phyloP scores from a whole-genome alignment of 2,329 filamentous ascomycete species.

The Diaporthe nobilis region DNA sequence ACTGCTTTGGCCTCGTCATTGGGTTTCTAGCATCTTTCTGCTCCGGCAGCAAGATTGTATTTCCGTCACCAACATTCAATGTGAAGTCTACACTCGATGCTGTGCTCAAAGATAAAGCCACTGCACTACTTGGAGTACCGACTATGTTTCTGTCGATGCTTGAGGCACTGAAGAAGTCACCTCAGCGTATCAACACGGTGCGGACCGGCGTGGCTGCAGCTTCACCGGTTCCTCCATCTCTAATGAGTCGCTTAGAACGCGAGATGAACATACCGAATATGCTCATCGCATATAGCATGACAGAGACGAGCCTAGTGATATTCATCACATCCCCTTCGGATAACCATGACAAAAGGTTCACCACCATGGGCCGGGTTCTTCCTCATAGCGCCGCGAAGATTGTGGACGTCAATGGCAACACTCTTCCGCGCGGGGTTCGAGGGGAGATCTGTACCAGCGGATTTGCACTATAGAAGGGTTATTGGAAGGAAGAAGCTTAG shows the following conservation, averaged over 20 bases:
- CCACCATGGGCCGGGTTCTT: background rate
- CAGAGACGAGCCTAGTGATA: background rate
- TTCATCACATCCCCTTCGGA: background rate
- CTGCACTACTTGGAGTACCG: background rate
- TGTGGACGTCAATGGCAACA: slow-evolving; percentile 54
- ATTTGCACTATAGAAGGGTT: slow-evolving; percentile 71
- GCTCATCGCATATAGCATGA: background rate
- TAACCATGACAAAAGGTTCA: background rate
- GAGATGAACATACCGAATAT: background rate
- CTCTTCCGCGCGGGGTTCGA: slow-evolving; percentile 66
- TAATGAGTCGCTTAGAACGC: background rate
- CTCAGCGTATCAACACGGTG: background rate
- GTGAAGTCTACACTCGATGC: background rate
- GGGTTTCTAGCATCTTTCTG: slow-evolving; percentile 74
- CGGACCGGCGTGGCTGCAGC: background rate
- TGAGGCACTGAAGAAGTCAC: no score
- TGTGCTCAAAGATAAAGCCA: background rate
- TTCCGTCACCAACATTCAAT: background rate
- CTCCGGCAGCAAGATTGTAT: background rate
- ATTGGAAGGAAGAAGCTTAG: slow-evolving; percentile 68
- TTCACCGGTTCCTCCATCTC: background rate
- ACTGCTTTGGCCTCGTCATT: slow-evolving; percentile 79
- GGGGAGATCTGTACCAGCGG: slow-evolving; percentile 77
- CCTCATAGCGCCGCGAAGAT: background rate
- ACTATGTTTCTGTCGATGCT: background rate